Evolutionary conservation across 495 filamentous ascomycete genomes (phyloP), one percentile per base, ranked within the genome.

Genomic region (Penicillium lagena): DNA sequence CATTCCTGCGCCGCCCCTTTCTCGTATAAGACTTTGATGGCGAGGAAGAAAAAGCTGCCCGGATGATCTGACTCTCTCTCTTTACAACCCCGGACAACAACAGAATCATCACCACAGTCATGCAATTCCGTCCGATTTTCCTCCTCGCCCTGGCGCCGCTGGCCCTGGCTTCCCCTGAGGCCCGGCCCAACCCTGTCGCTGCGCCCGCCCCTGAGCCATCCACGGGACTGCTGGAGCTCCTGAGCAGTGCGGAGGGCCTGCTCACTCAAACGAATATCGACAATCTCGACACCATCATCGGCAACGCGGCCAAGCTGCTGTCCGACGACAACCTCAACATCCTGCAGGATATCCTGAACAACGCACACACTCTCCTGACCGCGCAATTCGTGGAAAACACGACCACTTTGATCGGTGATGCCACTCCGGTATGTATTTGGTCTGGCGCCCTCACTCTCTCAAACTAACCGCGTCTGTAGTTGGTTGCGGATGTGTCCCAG

Each of bases 371-470:
- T 1, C 43, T 68, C 35, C 37, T 68, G 44, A 62, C 65, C 29
- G 52, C 51, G 43, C 42, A 52, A 11, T 68, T 68, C 43, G 65
- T 68, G 9, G 59, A 67, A 33, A 68, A 78, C 37, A 78, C 74
- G 28, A 65, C 64, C 1, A 68, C 68, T 22, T 45, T 78, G 39
- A 75, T 78, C 47, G 66, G 58, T 7, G 73, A 75, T 58, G 73
- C 72, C 10, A 73, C 72, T 40, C 74, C 74, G 52, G 74, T 78
- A 63, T 47, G 72, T 59, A 47, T n/a, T 31, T 14, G 35, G 14
- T 38, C 7, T 15, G 22, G 7, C 7, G 1, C 11, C 1, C 27
- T 28, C 3, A 12, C 13, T 12, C 14, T 40, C 33, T 33, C 34
- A 42, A 10, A 14, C n/a, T 10, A 31, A 33, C 17, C 22, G 14